These are phyloP conservation scores for carrot (Daucus carota) DNA, from an alignment of 129 eudicot genomes.

Conservation along the genomic window DH1_v3.0 NC_030386.2:34165501-34166000, in stretches of 20 bases:
- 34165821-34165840: not conserved
- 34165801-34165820: not conserved
- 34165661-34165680: constrained; percentile 31
- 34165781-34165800: constrained; percentile 42
- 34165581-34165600: not conserved
- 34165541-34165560: not conserved
- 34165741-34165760: constrained; percentile 74
- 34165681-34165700: constrained; percentile 93
- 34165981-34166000: constrained; percentile 37
- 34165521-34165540: not conserved
- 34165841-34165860: not conserved
- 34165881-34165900: constrained; percentile 91
- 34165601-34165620: not conserved
- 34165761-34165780: constrained; percentile 90
- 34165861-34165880: constrained; percentile 59
- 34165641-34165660: not conserved
- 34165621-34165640: not conserved
- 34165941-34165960: constrained; percentile 65
- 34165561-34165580: not conserved
- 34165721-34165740: constrained; percentile 70
- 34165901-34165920: constrained; percentile 99
- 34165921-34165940: constrained; percentile 83
- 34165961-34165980: constrained; percentile 79
- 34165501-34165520: no score
- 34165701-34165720: constrained; percentile 96